These are phyloP conservation scores for Diospyros lotus DNA, from an alignment of 148 eudicot genomes.

Conservation along the genomic window DNA sequence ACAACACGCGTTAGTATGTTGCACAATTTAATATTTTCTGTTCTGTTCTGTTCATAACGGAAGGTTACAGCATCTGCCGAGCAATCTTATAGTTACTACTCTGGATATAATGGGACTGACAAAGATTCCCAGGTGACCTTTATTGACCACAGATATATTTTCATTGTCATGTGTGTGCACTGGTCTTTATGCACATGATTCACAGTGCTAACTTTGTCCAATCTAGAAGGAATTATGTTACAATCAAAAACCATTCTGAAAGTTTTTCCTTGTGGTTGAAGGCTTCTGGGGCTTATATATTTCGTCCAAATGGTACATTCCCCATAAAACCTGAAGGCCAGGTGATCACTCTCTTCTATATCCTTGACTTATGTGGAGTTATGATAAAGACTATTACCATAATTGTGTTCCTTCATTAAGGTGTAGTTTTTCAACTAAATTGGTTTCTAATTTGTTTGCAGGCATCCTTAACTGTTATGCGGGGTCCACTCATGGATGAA, in stretches of 20 bases:
- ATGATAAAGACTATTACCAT: background rate
- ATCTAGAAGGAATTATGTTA: background rate
- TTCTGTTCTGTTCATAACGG: slow-evolving; percentile 11
- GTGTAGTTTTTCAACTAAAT: slow-evolving; percentile 4
- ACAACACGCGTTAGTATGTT: background rate
- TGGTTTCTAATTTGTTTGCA: slow-evolving; percentile 19
- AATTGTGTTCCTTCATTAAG: background rate
- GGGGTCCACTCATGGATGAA: slow-evolving; percentile 65
- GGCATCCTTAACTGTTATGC: slow-evolving; percentile 50
- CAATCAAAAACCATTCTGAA: background rate
- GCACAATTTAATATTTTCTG: background rate
- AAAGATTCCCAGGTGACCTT: slow-evolving; percentile 61
- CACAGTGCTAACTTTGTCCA: background rate
- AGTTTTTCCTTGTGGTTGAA: slow-evolving; percentile 24
- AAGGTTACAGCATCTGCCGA: slow-evolving; percentile 53
- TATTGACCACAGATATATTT: slow-evolving; percentile 1
- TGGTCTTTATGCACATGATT: slow-evolving; percentile 8
- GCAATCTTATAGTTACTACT: slow-evolving; percentile 56
- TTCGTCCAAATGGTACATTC: slow-evolving; percentile 68
- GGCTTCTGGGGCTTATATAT: slow-evolving; percentile 83
- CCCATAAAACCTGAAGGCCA: slow-evolving; percentile 34
- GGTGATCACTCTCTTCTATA: slow-evolving; percentile 32
- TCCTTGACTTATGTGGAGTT: background rate
- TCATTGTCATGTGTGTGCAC: slow-evolving; percentile 1
- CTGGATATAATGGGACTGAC: slow-evolving; percentile 65